Percentiles rank a stretch among this genome's conserved stretches.
These are phyloP conservation scores for Pluteus cervinus DNA, from an alignment of 768 basidiomycete genomes.

Conservation along the genomic window DNA sequence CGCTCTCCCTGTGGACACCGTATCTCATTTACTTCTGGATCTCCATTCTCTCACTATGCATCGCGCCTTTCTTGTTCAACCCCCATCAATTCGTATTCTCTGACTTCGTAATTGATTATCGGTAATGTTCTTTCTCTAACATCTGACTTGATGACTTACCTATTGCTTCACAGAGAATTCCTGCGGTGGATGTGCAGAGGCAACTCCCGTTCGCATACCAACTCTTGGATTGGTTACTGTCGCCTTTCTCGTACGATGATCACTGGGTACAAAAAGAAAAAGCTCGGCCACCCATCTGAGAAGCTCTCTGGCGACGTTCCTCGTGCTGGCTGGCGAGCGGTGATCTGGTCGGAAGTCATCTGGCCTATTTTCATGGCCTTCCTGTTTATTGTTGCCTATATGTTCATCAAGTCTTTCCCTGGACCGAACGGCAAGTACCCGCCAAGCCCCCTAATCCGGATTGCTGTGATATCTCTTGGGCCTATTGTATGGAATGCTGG, in stretches of 20 bases:
- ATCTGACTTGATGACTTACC: constrained; percentile 6
- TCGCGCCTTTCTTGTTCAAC: constrained; percentile 98
- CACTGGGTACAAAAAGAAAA: constrained; percentile 99
- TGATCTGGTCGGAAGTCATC: constrained; percentile 81
- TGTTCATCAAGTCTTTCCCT: constrained; percentile 90
- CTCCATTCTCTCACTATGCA: constrained; percentile 84
- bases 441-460: constrained; percentile 85
- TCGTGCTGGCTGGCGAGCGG: constrained; percentile 87
- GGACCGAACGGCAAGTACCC: constrained; percentile 50
- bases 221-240: constrained; percentile 99
- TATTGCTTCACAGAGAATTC: constrained; percentile 65
- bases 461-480: constrained; percentile 88
- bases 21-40: constrained; percentile 98
- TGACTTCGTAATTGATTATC: constrained; percentile 95
- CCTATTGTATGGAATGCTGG: constrained; percentile 96
- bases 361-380: constrained; percentile 83
- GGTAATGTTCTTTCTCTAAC: constrained; percentile 31
- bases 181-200: constrained; percentile 99
- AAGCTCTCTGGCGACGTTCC: constrained; percentile 95
- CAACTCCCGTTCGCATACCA: constrained; percentile 94
- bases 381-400: constrained; percentile 83
- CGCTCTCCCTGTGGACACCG: constrained; percentile 85
- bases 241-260: constrained; percentile 97
- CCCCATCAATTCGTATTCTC: constrained; percentile 99
- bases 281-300: constrained; percentile 93